phyloP scores from a whole-genome alignment of 2,329 filamentous ascomycete genomes.

The Alternaria metachromatica region DNA sequence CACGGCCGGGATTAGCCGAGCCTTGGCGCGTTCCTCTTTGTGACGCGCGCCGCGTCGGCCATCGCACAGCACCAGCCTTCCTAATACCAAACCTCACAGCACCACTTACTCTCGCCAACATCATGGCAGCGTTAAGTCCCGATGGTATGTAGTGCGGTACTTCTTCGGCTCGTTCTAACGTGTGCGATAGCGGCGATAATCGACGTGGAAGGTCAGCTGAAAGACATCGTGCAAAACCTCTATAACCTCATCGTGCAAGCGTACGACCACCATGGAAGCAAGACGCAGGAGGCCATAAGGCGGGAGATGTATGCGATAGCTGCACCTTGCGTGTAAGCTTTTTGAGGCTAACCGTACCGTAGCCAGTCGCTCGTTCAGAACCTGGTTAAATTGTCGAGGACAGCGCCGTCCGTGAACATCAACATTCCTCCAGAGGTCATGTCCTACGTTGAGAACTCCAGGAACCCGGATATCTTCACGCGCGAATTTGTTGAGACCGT shows the following conservation, averaged over 20 bases:
- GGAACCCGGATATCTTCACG: slow-evolving; percentile 72
- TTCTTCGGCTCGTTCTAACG: not conserved
- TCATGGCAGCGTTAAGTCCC: slow-evolving; percentile 14
- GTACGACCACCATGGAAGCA: slow-evolving; percentile 64
- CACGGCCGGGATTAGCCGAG: slow-evolving; percentile 21
- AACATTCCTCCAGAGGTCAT: slow-evolving; percentile 67
- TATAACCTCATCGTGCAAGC: slow-evolving; percentile 66
- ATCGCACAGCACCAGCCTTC: slow-evolving; percentile 1
- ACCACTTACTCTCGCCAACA: not conserved
- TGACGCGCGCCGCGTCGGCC: not conserved
- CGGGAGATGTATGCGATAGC: slow-evolving; percentile 59
- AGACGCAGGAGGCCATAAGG: slow-evolving; percentile 64
- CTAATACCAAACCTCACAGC: not conserved
- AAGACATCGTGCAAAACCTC: slow-evolving; percentile 67
- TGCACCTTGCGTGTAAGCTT: no score
- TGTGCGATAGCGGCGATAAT: slow-evolving; percentile 18
- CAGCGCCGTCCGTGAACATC: slow-evolving; percentile 57
- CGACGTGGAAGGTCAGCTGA: slow-evolving; percentile 59
- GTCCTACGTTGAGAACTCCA: slow-evolving; percentile 66
- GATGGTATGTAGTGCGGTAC: slow-evolving; percentile 3
- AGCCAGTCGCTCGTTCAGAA: slow-evolving; percentile 61
- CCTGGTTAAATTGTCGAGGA: slow-evolving; percentile 60
- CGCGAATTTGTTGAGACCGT: slow-evolving; percentile 70
- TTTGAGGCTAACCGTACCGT: slow-evolving; percentile 1
- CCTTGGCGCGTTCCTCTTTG: slow-evolving; percentile 18